Conservation (phyloP, 176 grass and related monocot species). For the Chrysopogon serrulatus region DNA sequence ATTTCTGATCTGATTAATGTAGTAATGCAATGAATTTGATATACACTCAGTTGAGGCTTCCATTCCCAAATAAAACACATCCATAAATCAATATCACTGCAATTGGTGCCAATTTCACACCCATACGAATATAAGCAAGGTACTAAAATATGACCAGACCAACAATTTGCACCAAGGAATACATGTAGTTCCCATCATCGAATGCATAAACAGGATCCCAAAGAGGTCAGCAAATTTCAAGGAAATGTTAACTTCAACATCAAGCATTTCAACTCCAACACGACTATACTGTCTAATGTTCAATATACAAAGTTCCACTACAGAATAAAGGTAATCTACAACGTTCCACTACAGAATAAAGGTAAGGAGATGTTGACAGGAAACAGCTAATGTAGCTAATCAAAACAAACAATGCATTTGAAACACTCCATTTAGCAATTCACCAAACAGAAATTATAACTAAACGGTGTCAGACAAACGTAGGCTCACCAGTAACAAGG, state of each 20-base stretch:
- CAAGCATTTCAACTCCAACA: background rate
- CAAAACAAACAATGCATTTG: background rate
- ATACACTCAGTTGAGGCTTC: background rate
- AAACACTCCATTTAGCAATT: background rate
- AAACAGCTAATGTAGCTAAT: background rate
- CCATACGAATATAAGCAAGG: background rate
- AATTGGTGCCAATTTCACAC: background rate
- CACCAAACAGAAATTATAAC: background rate
- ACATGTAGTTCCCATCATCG: background rate
- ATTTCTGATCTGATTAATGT: no score
- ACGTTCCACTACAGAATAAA: background rate
- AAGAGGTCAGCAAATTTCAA: background rate
- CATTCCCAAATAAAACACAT: background rate
- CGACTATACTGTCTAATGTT: background rate
- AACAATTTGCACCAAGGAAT: background rate
- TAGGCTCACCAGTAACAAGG: constrained; percentile 62
- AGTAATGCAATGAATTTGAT: background rate
- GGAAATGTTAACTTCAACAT: background rate
- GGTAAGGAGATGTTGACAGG: background rate
- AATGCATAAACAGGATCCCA: background rate
- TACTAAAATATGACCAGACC: background rate
- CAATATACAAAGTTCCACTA: background rate
- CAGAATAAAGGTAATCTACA: background rate
- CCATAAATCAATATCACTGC: background rate
- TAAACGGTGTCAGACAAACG: background rate